Evolutionary conservation across 176 grass and related monocot species (phyloP).

Genomic region (Themeda triandra): DNA sequence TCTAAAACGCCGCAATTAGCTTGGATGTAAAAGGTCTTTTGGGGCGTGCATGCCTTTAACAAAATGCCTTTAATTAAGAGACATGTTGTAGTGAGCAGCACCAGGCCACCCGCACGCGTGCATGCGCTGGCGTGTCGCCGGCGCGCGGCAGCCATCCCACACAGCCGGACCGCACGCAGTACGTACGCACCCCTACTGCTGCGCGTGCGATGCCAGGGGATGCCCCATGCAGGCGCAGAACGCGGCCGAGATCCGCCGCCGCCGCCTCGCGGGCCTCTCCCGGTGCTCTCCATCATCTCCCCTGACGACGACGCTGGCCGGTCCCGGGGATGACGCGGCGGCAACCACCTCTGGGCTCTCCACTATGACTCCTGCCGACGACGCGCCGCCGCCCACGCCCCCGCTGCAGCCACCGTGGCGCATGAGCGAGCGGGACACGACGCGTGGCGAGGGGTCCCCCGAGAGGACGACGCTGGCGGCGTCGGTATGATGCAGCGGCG

Average conservation of each 20-base stretch:
- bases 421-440: background rate
- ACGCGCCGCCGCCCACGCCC: no score
- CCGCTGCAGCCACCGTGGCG: background rate
- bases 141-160: no score
- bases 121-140: no score
- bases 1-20: no score
- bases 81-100: no score
- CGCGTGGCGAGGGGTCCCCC: background rate
- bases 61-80: no score
- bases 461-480: background rate
- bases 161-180: no score
- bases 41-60: no score
- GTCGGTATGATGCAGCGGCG: background rate
- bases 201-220: conserved; percentile 17
- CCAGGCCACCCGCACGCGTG: no score
- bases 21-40: no score
- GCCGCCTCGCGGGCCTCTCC: conserved; percentile 5
- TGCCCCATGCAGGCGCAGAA: conserved; percentile 47
- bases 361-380: background rate
- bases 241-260: conserved; percentile 25
- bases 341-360: background rate
- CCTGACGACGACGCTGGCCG: background rate
- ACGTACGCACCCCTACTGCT: conserved; percentile 5
- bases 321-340: background rate
- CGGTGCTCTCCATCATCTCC: background rate